Base-by-base conservation (phyloP, 2,329 filamentous ascomycete genomes). In the Botryosphaeria dothidea region DNA sequence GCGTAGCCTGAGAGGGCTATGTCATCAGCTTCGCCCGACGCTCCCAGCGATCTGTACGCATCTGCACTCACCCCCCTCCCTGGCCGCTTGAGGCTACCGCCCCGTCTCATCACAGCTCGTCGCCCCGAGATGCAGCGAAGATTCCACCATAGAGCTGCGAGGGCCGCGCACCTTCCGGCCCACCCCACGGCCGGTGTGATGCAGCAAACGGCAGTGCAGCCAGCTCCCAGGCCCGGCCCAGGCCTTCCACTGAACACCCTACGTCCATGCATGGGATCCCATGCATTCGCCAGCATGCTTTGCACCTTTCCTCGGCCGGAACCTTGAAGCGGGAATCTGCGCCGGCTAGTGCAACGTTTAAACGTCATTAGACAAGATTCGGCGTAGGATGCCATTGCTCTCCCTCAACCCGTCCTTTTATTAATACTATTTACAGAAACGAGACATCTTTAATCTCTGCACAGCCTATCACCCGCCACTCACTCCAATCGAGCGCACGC, bases 101-200 rank as follows among this genome's bases (percentile, higher is more conserved):
- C 52, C 23, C 36, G 11, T 27, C 34, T 38, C 34, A 41, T 56
- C 52, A 54, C n/a, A 54, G 29, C 29, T 6, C 17, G 15, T 19
- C 3, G 27, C n/a, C 51, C n/a, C 21, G 51, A 36, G 21, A 0
- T 31, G 25, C 48, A 36, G 6, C 7, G 25, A 7, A 23, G 8
- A 60, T 60, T 45, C 56, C 56, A 60, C 56, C 56, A 46, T 21
- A 41, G 25, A 60, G 38, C n/a, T 34, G 38, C 56, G 34, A 46
- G 27, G 31, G n/a, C 56, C 11, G 34, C 27, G 41, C 54, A 58
- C 5, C 41, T 11, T 8, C 31, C 31, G 7, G 31, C 38, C 4
- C 23, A 2, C 46, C 23, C 46, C 15, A 27, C 51, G 19, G n/a
- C n/a, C n/a, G 11, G 29, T 38, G 51, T 36, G 36, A 43, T 43